Base-by-base conservation (phyloP, 192 early-diverging fungal species). In the Helicostylum pulchrum region DNA sequence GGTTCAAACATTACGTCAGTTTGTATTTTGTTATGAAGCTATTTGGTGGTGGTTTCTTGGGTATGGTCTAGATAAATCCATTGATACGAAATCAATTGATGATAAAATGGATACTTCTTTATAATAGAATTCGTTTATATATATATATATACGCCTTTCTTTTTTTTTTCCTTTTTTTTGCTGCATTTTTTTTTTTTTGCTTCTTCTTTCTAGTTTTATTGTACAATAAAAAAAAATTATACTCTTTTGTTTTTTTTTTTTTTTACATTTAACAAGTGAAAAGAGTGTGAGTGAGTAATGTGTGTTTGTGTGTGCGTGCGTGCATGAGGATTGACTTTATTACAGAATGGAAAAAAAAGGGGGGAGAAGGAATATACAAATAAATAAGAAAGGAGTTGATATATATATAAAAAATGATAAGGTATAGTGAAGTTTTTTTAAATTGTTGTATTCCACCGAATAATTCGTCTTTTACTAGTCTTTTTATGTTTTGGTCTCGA, bases 1-100 rank as follows among this genome's bases (percentile, higher is more conserved):
- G 87, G 93, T 95, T 21, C 93, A 95, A 76, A 89, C 88, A 5
- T 63, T 89, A 31, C 68, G 78, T 50, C 93, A 95, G 78, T 94
- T 87, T 74, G 86, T 82, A 32, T 93, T 92, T 71, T 91, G 90
- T 71, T 92, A 94, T 70, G 90, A 94, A 66, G 87, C 91, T 5
- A 78, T 90, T 61, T 74, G 75, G 56, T 90, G 87, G 87, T 73
- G 71, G 51, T 21, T 76, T 48, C 51, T 65, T 10, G 58, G 65
- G 4, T 54, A 50, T 19, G 50, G 21, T 62, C 20, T 12, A 57
- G 0, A 12, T 34, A n/a, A 8, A 53, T 53, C 30, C n/a, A 31
- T 32, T 39, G 36, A 39, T 6, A 39, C 36, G 4, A 10, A 39
- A 9, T 39, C 36, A 39, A 0, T 39, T 39, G 36, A 39, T 39